Percentiles rank a stretch among this genome's conserved stretches.
Conservation (phyloP, 2,329 filamentous ascomycete species). For the Botrytis cinerea region DNA sequence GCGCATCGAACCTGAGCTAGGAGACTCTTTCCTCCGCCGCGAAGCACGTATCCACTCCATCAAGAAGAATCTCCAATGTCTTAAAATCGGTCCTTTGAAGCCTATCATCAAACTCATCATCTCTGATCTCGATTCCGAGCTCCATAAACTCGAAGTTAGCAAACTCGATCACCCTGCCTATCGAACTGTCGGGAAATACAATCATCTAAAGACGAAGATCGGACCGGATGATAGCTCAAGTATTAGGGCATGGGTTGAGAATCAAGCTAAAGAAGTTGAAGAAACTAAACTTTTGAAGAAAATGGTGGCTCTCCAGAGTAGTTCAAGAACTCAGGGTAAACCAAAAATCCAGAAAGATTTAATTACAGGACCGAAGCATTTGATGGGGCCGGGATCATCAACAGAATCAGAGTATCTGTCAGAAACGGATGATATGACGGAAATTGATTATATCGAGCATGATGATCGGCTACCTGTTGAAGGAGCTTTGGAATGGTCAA, state of each 20-base stretch:
- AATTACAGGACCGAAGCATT: no score
- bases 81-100: background rate
- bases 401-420: background rate
- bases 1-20: background rate
- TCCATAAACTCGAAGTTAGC: background rate
- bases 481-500: background rate
- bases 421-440: background rate
- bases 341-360: background rate
- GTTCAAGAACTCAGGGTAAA: background rate
- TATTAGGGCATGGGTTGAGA: background rate
- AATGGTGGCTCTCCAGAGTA: background rate
- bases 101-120: background rate
- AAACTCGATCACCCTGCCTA: background rate
- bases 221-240: conserved; percentile 3
- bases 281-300: background rate
- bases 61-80: background rate
- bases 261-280: no score
- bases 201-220: background rate
- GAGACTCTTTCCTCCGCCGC: background rate
- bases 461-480: background rate
- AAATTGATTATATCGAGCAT: background rate
- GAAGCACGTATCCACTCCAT: background rate
- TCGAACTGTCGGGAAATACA: background rate
- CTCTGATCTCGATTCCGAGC: background rate
- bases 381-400: background rate